Base-by-base conservation (phyloP, 2,329 filamentous ascomycete genomes). In the Talaromyces atroroseus region DNA sequence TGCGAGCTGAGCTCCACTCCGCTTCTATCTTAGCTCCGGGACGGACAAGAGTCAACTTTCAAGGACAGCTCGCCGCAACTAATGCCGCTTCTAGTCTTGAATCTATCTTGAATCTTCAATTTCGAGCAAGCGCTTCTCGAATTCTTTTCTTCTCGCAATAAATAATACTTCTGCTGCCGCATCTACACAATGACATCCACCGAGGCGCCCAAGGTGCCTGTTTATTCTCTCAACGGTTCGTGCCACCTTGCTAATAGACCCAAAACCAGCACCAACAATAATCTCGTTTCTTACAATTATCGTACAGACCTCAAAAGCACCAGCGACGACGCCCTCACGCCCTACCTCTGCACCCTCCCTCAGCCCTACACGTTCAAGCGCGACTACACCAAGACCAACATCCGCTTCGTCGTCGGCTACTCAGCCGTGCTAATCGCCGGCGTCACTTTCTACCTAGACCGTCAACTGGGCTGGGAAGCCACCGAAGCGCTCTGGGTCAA, bases 231-330 rank as follows among this genome's bases (percentile, higher is more conserved):
- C 58, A 74, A 73, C 65, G 75, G 75, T 76, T 64, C 52, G 69
- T 65, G 46, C 58, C 47, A 53, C n/a, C n/a, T n/a, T n/a, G n/a
- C n/a, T n/a, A n/a, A n/a, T n/a, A n/a, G n/a, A n/a, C n/a, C n/a
- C n/a, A n/a, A n/a, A n/a, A n/a, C n/a, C n/a, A n/a, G n/a, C n/a
- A n/a, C n/a, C n/a, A n/a, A n/a, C n/a, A n/a, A n/a, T n/a, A n/a
- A n/a, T n/a, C n/a, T n/a, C n/a, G n/a, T n/a, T n/a, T n/a, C n/a
- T n/a, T n/a, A n/a, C n/a, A n/a, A n/a, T n/a, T n/a, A n/a, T n/a
- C n/a, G n/a, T 12, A 21, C 70, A 95, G 94, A 97, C 71, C 87
- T 99, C 62, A 97, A 97, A 76, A 95, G 94, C 77, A 95, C 92
- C 40, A 90, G 89, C 63, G 94, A 99, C 77, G 94, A 99, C 76